Base-by-base conservation (phyloP, 768 basidiomycete species). In the Tylopilus intermedius region DNA sequence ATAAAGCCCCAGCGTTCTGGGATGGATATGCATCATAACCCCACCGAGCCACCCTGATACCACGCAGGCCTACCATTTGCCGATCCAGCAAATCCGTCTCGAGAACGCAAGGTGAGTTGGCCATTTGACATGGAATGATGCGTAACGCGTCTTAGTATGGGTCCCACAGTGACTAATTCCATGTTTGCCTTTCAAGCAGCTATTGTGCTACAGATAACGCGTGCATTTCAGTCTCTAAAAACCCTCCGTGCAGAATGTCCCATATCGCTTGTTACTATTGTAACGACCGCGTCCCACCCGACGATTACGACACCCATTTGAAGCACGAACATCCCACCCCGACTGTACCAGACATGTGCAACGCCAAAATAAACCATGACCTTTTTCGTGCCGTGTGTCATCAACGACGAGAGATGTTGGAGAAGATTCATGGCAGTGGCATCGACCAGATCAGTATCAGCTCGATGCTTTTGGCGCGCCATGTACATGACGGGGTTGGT, bases 381-480 rank as follows among this genome's bases (percentile, higher is more conserved):
- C 30, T 14, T 14, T 11, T 29, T 8, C 41, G 45, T 30, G 39
- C 47, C 10, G 26, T 44, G 49, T 41, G 40, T 24, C 24, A 41
- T 32, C 47, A 15, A 8, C 45, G 24, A 2, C 56, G 14, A 18
- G 8, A 37, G 26, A 33, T 1, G 21, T 4, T 8, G 18, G 24
- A 48, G 43, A 48, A 38, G 15, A 52, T 43, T 32, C 46, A 47
- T 1, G 50, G 30, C 4, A 53, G 51, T 27, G 40, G 32, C 27
- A 2, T 43, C 5, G 8, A 32, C 13, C 18, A 48, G 1, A 42
- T 10, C 26, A 45, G 49, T 5, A 47, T 49, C 53, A 66, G 52
- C 39, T 55, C 51, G 2, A 51, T 46, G 9, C 67, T 68, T 21
- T 53, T 60, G 3, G 57, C 50, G 5, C 68, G 65, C 67, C 48